phyloP scores from a whole-genome alignment of 495 filamentous ascomycete genomes.

The Talaromyces stipitatus region DNA sequence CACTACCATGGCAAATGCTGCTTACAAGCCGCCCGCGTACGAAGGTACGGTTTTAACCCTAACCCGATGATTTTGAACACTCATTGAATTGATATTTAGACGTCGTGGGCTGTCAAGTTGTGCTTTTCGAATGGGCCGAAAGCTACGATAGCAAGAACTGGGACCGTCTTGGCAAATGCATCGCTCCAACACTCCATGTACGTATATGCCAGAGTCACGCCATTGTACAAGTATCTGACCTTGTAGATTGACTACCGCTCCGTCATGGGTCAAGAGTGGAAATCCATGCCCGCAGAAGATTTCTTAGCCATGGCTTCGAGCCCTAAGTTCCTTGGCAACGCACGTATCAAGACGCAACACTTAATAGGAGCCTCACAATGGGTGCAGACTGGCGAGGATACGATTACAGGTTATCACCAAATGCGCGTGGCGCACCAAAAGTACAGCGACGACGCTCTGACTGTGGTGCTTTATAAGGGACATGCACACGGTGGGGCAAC shows the following conservation, averaged over 20 bases:
- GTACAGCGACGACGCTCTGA: conserved; percentile 4
- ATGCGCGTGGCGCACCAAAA: conserved; percentile 11
- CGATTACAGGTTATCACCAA: conserved; percentile 10
- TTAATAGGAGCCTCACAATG: conserved; percentile 8
- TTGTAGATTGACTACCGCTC: neutral
- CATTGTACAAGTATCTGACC: neutral
- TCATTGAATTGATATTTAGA: too few species aligned
- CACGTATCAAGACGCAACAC: conserved; percentile 10
- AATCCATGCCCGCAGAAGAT: neutral
- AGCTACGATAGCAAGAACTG: neutral
- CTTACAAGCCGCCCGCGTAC: too few species aligned
- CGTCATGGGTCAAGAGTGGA: neutral
- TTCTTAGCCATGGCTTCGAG: neutral
- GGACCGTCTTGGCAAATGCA: neutral
- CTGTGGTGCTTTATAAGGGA: conserved; percentile 13
- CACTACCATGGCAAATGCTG: too few species aligned
- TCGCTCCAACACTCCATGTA: neutral
- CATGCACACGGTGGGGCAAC: conserved; percentile 59
- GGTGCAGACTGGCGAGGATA: conserved; percentile 3
- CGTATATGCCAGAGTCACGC: neutral
- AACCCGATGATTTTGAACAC: too few species aligned
- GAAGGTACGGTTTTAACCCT: too few species aligned
- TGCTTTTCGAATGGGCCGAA: neutral
- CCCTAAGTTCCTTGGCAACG: conserved; percentile 6
- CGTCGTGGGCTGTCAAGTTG: conserved; percentile 12